Conservation (phyloP, 495 filamentous ascomycete species). For the Elasticomyces elasticus region DNA sequence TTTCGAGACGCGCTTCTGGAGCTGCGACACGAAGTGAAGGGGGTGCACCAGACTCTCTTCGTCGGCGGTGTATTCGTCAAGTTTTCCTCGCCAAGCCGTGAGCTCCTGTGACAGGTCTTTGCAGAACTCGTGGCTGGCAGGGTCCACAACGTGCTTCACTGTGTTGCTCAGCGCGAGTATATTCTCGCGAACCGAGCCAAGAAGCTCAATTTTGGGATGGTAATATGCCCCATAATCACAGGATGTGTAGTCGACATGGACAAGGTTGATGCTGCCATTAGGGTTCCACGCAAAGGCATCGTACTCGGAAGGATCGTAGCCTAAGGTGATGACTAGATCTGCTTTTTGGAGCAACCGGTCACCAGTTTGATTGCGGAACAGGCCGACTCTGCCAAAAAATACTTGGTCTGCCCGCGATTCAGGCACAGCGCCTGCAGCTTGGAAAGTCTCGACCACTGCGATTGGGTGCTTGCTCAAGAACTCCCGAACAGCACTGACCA, state of each 20-base stretch:
- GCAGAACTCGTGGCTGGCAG: slow-evolving; percentile 18
- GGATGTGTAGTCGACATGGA: slow-evolving; percentile 29
- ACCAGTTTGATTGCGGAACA: slow-evolving; percentile 36
- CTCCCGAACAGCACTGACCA: slow-evolving; percentile 27
- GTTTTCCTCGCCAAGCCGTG: slow-evolving; percentile 19
- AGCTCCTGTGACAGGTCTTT: slow-evolving; percentile 21
- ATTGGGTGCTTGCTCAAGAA: slow-evolving; percentile 30
- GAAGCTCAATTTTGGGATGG: slow-evolving; percentile 28
- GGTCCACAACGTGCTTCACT: slow-evolving; percentile 21
- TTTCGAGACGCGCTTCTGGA: slow-evolving; percentile 26
- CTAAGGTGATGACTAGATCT: slow-evolving; percentile 32
- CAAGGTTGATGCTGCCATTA: slow-evolving; percentile 23
- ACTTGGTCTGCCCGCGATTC: slow-evolving; percentile 27
- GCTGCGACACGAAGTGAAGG: slow-evolving; percentile 29
- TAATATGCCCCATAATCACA: slow-evolving; percentile 31
- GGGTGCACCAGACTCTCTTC: slow-evolving; percentile 28
- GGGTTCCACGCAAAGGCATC: slow-evolving; percentile 32
- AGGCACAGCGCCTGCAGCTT: slow-evolving; percentile 34
- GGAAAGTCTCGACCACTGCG: slow-evolving; percentile 36
- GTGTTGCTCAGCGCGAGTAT: slow-evolving; percentile 22
- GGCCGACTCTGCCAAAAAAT: slow-evolving; percentile 34
- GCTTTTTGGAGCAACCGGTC: slow-evolving; percentile 30
- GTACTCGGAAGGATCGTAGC: slow-evolving; percentile 35
- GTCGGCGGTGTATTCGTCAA: slow-evolving; percentile 8
- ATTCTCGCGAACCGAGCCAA: slow-evolving; percentile 28